A percentile compares a stretch with the other conserved stretches of the same genome.
Conservation (phyloP, 768 basidiomycete genomes). For the Sarcodon aspratus region DNA sequence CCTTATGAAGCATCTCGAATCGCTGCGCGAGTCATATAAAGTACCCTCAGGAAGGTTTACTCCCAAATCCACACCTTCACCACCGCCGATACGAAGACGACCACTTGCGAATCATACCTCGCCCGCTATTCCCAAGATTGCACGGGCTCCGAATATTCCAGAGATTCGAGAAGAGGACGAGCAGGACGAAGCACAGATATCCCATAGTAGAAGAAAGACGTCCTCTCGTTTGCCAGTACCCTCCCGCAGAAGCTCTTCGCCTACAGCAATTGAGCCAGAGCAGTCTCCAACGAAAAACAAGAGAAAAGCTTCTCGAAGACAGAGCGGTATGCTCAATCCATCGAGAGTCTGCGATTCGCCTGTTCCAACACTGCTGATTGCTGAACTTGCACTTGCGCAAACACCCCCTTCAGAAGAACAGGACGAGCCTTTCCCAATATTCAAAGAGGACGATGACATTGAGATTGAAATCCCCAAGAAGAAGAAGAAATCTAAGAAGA, state of each 20-base stretch:
- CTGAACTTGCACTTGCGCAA: conserved; percentile 39
- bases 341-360: conserved; percentile 35
- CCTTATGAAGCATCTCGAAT: conserved; percentile 52
- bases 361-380: conserved; percentile 58
- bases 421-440: conserved; percentile 28
- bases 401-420: conserved; percentile 47
- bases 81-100: conserved; percentile 36
- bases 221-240: conserved; percentile 36
- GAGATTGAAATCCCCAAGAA: conserved; percentile 31
- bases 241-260: conserved; percentile 28
- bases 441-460: conserved; percentile 18
- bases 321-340: conserved; percentile 40
- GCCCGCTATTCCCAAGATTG: conserved; percentile 42
- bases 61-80: conserved; percentile 25
- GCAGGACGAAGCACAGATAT: conserved; percentile 19
- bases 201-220: conserved; percentile 35
- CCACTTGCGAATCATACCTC: conserved; percentile 27
- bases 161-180: conserved; percentile 64
- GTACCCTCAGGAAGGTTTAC: conserved; percentile 19
- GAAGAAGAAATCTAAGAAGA: conserved; percentile 19
- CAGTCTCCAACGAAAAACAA: conserved; percentile 7
- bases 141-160: conserved; percentile 56
- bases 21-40: conserved; percentile 53
- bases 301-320: conserved; percentile 25
- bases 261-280: conserved; percentile 12